These are phyloP conservation scores for Euphorbia pulcherrima DNA, from an alignment of 345 rosid species.

Conservation along the genomic window DNA sequence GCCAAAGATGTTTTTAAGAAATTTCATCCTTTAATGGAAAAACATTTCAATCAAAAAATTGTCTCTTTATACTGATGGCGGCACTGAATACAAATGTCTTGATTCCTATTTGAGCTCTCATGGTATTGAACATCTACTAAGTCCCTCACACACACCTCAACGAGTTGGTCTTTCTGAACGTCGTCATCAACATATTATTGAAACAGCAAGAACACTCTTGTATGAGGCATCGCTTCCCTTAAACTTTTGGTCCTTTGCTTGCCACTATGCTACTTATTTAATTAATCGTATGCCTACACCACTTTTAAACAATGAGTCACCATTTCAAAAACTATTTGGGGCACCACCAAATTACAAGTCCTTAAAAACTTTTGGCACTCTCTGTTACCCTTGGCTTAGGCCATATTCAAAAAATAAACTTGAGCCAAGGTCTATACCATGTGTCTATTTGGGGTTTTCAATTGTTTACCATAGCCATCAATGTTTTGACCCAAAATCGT, in stretches of 20 bases:
- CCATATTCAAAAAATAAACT: too few relatives aligned
- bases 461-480: too few relatives aligned
- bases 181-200: not conserved
- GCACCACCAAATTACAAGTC: too few relatives aligned
- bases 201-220: not conserved
- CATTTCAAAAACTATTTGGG: too few relatives aligned
- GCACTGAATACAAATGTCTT: not conserved
- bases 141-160: not conserved
- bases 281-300: too few relatives aligned
- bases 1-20: not conserved
- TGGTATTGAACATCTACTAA: not conserved
- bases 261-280: not conserved
- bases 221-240: not conserved
- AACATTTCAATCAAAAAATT: not conserved
- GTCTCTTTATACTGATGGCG: not conserved
- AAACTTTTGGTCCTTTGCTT: slow-evolving; percentile 4
- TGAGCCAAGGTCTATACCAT: too few relatives aligned
- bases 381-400: too few relatives aligned
- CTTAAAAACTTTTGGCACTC: too few relatives aligned
- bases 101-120: not conserved
- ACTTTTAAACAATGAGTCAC: too few relatives aligned
- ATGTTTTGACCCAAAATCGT: too few relatives aligned
- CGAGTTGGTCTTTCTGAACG: not conserved
- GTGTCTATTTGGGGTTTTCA: too few relatives aligned
- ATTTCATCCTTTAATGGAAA: slow-evolving; percentile 6